Base-by-base conservation (phyloP, 2,329 filamentous ascomycete genomes). In the Periconia macrospinosa region DNA sequence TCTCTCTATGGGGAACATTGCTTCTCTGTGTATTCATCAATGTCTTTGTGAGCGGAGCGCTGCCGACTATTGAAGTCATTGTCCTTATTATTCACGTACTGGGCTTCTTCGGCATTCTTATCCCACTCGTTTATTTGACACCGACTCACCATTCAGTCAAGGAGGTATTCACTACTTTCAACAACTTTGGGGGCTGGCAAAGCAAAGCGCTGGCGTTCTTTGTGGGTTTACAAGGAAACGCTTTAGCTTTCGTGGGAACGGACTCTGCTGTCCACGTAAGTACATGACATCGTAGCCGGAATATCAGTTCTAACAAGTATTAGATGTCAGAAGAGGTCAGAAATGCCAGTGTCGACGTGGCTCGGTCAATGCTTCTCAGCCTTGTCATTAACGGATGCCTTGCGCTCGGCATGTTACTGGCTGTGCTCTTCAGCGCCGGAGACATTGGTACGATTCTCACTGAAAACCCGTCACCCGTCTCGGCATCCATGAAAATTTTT, bases 401-500 rank as follows among this genome's bases (percentile, higher is more conserved):
- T 11, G 76, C 75, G 14, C 54, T 78, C 1, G 67, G 72, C 27
- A 74, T 77, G 65, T 65, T 75, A 14, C 71, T 78, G 52, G 75
- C 76, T 10, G 71, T 76, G 19, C 64, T 73, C 30, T 77, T 77
- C 61, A 75, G 71, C 55, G 68, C 75, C 14, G 66, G 67, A 0
- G 65, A 73, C 47, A 67, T 69, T 18, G 47, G 55, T 30, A 48
- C 41, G 2, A 55, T 72, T 2, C 53, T 71, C 2, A 47, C 41
- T 1, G 59, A 64, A 8, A 35, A 52, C 3, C 35, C 44, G 2
- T 63, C 65, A 6, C 52, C 60, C 13, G 63, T 61, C n/a, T 60
- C 66, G 10, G 59, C 82, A 0, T 82, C 84, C 53, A 80, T 86
- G 50, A 75, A 81, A 37, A 78, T 82, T 37, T 82, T 85, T 54